These are phyloP conservation scores for Saxophila tyrrhenica DNA, from an alignment of 495 filamentous ascomycete species.

Conservation along the genomic window DNA sequence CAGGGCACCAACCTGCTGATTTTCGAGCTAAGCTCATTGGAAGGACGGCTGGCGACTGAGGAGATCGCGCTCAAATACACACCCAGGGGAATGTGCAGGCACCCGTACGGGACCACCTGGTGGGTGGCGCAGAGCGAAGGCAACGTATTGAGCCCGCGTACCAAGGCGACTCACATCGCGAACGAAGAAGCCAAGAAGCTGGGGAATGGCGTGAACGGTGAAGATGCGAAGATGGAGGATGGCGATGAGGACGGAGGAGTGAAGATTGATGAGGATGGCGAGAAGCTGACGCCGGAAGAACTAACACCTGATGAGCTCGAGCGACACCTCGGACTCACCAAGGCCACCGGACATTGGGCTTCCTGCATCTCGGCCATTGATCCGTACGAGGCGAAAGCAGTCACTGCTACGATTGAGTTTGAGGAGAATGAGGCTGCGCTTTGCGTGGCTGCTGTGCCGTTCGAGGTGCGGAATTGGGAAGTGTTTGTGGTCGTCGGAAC, in stretches of 20 bases:
- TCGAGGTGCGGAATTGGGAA: constrained; percentile 79
- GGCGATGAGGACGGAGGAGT: neutral
- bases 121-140: constrained; percentile 92
- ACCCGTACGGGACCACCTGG: constrained; percentile 78
- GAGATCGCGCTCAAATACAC: constrained; percentile 45
- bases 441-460: constrained; percentile 70
- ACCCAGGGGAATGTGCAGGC: constrained; percentile 72
- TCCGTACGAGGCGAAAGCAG: constrained; percentile 58
- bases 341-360: constrained; percentile 77
- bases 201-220: neutral
- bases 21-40: constrained; percentile 3
- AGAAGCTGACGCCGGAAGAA: neutral
- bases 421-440: constrained; percentile 86
- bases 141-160: constrained; percentile 68
- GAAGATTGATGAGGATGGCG: constrained; percentile 9
- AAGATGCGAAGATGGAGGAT: neutral
- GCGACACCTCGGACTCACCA: constrained; percentile 79
- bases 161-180: constrained; percentile 55
- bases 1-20: constrained; percentile 64
- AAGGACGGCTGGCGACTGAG: constrained; percentile 18
- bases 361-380: constrained; percentile 88
- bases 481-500: constrained; percentile 87
- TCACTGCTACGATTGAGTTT: constrained; percentile 66
- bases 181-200: constrained; percentile 34
- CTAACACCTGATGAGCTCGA: constrained; percentile 2